Evolutionary conservation across 768 basidiomycete species (phyloP), one percentile per base, ranked within the genome.

Genomic region (Lactarius indigo): DNA sequence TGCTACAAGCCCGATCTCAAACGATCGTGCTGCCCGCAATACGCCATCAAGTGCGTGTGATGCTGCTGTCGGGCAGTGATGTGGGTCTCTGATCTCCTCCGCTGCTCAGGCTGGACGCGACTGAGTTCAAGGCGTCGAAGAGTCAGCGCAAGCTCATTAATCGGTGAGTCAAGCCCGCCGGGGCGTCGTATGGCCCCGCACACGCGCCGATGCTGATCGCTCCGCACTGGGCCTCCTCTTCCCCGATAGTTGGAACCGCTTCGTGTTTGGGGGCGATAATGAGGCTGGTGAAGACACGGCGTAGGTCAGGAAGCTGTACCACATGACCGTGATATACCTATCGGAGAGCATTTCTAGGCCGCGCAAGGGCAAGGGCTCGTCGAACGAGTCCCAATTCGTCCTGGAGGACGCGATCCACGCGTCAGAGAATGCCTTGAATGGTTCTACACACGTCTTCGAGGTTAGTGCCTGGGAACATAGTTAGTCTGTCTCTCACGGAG

Each of bases 1-100:
- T 87, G 92, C 72, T 98, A 98, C 76, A 93, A 92, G 69, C 95
- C 95, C 5, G 87, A 96, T 75, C 79, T 96, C 76, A 83, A 80
- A 68, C 75, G 77, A 6, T 89, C 94, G 12, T 98, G 96, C 74
- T 98, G 96, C 74, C 93, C 96, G 1, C 91, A 94, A 70, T 96
- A 97, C 74, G 94, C 96, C 3, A 98, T 98, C 75, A 92, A 86
- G 94, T 91, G 71, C 63, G 80, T 74, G 59, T 52, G 47, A 0
- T 18, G 42, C 42, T 44, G 42, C 42, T 18, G 42, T 8, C 8
- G 42, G 1, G 20, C 18, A 20, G 44, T 33, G 71, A 68, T 59
- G 33, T 57, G 26, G 17, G 26, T 28, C 54, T 55, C 6, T 52
- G 7, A 33, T 26, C 5, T 15, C 17, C 28, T 10, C 37, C 55